These are phyloP conservation scores for Clavispora carvajalis DNA, from an alignment of 805 yeast genomes.

Conservation along the genomic window DNA sequence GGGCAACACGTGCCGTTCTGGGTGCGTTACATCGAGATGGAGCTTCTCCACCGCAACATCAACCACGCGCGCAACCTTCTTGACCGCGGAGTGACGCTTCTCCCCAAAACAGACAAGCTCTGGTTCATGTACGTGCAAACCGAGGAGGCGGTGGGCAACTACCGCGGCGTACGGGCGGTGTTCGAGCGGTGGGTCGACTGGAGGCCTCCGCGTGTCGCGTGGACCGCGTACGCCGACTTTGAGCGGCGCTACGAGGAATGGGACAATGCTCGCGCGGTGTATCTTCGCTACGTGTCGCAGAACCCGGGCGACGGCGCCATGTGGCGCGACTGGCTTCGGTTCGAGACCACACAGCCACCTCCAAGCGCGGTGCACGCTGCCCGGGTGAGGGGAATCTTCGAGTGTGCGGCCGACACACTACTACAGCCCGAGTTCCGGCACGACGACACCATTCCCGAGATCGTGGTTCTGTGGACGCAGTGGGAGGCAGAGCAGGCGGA, in stretches of 20 bases:
- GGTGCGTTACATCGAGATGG: slow-evolving; percentile 77
- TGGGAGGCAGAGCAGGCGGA: slow-evolving; percentile 66
- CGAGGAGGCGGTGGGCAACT: slow-evolving; percentile 72
- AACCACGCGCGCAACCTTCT: slow-evolving; percentile 86
- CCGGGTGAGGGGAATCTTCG: slow-evolving; percentile 57
- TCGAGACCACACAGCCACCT: slow-evolving; percentile 45
- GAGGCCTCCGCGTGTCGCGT: slow-evolving; percentile 64
- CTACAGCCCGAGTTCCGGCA: slow-evolving; percentile 8
- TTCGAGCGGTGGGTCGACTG: slow-evolving; percentile 79
- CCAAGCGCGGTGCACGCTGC: slow-evolving; percentile 28
- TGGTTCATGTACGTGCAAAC: slow-evolving; percentile 82
- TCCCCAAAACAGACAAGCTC: slow-evolving; percentile 78
- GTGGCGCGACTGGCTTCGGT: slow-evolving; percentile 74
- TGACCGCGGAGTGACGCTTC: slow-evolving; percentile 65
- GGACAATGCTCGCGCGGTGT: slow-evolving; percentile 55
- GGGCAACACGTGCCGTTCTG: slow-evolving; percentile 75
- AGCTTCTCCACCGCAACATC: slow-evolving; percentile 63
- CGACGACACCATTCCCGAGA: slow-evolving; percentile 10
- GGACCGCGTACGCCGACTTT: slow-evolving; percentile 70
- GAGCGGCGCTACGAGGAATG: slow-evolving; percentile 61
- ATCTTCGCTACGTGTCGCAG: slow-evolving; percentile 39
- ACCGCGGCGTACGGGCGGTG: slow-evolving; percentile 54
- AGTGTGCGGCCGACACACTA: slow-evolving; percentile 58
- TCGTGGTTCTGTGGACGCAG: slow-evolving; percentile 52
- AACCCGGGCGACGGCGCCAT: slow-evolving; percentile 46